A percentile compares a stretch with the other conserved stretches of the same genome.
These are phyloP conservation scores for Fragosphaeria purpurea DNA, from an alignment of 2,329 filamentous ascomycete species.

Conservation along the genomic window DNA sequence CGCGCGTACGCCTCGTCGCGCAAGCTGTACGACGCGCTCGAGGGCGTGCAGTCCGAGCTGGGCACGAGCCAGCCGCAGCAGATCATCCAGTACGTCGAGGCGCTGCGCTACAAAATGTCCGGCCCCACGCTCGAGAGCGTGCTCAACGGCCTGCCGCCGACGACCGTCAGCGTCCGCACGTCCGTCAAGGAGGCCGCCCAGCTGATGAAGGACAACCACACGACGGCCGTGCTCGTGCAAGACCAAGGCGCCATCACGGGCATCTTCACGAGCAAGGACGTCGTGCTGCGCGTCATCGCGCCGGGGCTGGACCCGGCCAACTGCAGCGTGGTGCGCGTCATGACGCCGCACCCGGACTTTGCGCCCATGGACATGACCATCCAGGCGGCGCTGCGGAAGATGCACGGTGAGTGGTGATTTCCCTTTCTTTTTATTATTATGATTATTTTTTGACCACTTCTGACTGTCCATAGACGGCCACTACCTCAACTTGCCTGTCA, in stretches of 20 bases:
- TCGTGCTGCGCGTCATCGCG: conserved; percentile 94
- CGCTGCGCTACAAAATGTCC: conserved; percentile 91
- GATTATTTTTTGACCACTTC: neutral
- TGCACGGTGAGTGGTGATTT: conserved; percentile 66
- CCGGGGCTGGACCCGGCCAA: conserved; percentile 87
- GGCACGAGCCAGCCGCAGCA: conserved; percentile 94
- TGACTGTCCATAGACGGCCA: conserved; percentile 63
- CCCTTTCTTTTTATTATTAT: neutral
- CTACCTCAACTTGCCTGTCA: conserved; percentile 94
- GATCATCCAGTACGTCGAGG: conserved; percentile 98
- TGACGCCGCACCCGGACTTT: conserved; percentile 98
- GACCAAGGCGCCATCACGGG: conserved; percentile 96
- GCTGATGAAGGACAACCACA: conserved; percentile 98
- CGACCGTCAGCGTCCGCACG: conserved; percentile 89
- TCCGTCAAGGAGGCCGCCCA: conserved; percentile 92
- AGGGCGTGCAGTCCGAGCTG: conserved; percentile 94
- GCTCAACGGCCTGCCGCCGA: conserved; percentile 80
- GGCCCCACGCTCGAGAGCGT: conserved; percentile 93
- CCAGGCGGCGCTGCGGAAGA: conserved; percentile 93
- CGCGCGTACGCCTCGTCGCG: conserved; percentile 96
- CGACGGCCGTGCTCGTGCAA: conserved; percentile 89
- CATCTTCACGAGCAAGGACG: conserved; percentile 99
- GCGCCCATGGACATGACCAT: conserved; percentile 99
- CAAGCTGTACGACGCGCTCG: conserved; percentile 92
- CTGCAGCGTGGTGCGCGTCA: conserved; percentile 96